Percentiles rank a stretch among this genome's conserved stretches.
Evolutionary conservation across 2,329 filamentous ascomycete species (phyloP).

Genomic region (Tympanopsis confertula): DNA sequence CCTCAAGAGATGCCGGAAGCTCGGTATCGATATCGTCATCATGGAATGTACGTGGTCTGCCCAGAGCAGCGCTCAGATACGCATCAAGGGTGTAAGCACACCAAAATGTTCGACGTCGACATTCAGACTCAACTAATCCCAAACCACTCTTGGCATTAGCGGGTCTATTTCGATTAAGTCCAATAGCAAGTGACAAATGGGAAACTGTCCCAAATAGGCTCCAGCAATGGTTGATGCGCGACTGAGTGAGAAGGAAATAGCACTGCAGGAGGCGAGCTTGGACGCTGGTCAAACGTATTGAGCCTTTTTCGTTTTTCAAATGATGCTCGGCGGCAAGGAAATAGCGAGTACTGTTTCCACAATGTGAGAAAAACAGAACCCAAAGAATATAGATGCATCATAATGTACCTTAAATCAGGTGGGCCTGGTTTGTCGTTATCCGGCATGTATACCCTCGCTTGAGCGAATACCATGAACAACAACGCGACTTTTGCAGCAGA

Average conservation of each 20-base stretch:
- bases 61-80: conserved; percentile 9
- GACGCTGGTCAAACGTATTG: conserved; percentile 22
- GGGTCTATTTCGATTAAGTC: conserved; percentile 10
- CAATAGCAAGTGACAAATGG: conserved; percentile 19
- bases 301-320: conserved; percentile 23
- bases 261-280: conserved; percentile 29
- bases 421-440: conserved; percentile 4
- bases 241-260: conserved; percentile 28
- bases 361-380: conserved; percentile 4
- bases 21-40: conserved; percentile 11
- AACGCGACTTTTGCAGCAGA: conserved; percentile 22
- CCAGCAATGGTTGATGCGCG: conserved; percentile 34
- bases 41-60: conserved; percentile 9
- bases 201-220: conserved; percentile 28
- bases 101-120: conserved; percentile 9
- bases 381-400: neutral
- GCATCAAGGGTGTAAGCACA: conserved; percentile 10
- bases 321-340: conserved; percentile 24
- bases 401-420: conserved; percentile 1
- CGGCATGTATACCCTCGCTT: conserved; percentile 28
- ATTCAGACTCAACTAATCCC: conserved; percentile 3
- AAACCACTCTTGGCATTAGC: conserved; percentile 6
- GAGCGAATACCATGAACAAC: conserved; percentile 32
- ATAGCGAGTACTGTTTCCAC: conserved; percentile 12
- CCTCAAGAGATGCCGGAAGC: conserved; percentile 7